A percentile compares a stretch with the other conserved stretches of the same genome.
Conservation (phyloP, 352 stramenopile genomes). For the Blastocystis sp. region DNA sequence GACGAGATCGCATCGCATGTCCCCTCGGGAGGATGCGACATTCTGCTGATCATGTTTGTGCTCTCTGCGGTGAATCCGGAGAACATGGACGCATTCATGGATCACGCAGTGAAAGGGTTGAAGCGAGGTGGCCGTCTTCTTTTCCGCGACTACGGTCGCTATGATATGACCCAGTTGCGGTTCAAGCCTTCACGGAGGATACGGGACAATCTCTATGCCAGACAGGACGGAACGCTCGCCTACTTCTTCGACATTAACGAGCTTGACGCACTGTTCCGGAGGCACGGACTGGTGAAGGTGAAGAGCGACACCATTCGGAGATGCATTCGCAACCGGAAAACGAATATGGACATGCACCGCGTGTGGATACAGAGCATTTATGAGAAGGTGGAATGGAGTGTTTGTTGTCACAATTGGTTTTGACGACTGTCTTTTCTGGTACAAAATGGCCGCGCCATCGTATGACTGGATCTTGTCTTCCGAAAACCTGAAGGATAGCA, state of each 20-base stretch:
- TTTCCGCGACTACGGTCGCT: conserved; percentile 83
- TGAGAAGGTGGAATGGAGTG: conserved; percentile 73
- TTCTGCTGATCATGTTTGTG: conserved; percentile 76
- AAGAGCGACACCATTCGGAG: conserved; percentile 83
- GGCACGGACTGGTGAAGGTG: conserved; percentile 76
- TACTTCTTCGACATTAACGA: conserved; percentile 79
- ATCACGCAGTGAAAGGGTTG: conserved; percentile 52
- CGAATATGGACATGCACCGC: conserved; percentile 81
- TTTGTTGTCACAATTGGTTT: conserved; percentile 31
- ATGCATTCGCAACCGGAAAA: conserved; percentile 82
- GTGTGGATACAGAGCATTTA: conserved; percentile 85
- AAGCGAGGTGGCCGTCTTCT: conserved; percentile 72
- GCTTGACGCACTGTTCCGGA: conserved; percentile 56
- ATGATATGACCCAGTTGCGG: conserved; percentile 82
- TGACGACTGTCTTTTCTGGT: too few relatives aligned
- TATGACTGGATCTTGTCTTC: conserved; percentile 58
- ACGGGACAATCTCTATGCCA: conserved; percentile 84
- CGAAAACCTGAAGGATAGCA: conserved; percentile 26
- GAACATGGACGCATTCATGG: conserved; percentile 76
- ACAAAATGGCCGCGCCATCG: not conserved
- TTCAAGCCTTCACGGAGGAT: conserved; percentile 83
- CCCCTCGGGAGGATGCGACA: conserved; percentile 75
- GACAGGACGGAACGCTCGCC: conserved; percentile 81
- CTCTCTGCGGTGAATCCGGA: conserved; percentile 81
- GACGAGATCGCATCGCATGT: conserved; percentile 76